A percentile compares a stretch with the other conserved stretches of the same genome.
These are phyloP conservation scores for Madurella fahalii DNA, from an alignment of 2,329 filamentous ascomycete species.

Conservation along the genomic window DNA sequence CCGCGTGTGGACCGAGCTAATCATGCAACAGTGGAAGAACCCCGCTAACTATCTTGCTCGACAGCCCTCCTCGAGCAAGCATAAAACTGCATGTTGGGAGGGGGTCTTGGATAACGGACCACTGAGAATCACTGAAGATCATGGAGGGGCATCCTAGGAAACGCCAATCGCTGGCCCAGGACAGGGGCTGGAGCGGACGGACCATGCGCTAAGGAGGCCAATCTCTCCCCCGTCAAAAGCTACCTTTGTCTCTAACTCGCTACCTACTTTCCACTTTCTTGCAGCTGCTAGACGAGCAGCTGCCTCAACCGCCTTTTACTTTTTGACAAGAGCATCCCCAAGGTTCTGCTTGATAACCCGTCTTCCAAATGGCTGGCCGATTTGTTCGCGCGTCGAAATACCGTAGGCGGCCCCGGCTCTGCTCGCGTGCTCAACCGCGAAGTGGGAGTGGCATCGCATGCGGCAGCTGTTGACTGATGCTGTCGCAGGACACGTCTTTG, in stretches of 20 bases:
- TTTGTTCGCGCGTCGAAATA: conserved; percentile 67
- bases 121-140: not conserved
- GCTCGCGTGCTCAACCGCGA: conserved; percentile 9
- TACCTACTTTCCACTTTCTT: not conserved
- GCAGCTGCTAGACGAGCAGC: not conserved
- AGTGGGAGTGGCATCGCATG: conserved; percentile 23
- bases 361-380: conserved; percentile 52
- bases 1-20: too few species aligned
- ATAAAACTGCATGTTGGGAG: too few species aligned
- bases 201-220: conserved; percentile 7
- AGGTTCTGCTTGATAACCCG: conserved; percentile 3
- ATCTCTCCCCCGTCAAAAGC: not conserved
- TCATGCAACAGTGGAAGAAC: too few species aligned
- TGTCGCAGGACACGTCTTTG: conserved; percentile 87
- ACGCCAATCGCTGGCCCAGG: conserved; percentile 3
- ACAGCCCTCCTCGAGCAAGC: too few species aligned
- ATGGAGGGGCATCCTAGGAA: conserved; percentile 14
- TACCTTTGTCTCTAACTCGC: too few species aligned
- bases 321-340: not conserved
- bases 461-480: conserved; percentile 28
- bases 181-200: conserved; percentile 8
- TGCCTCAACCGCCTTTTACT: conserved; percentile 1
- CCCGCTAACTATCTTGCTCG: too few species aligned
- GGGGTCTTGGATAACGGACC: not conserved
- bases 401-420: conserved; percentile 45